Conservation (phyloP, 495 filamentous ascomycete species). For the Xylaria intraflava region DNA sequence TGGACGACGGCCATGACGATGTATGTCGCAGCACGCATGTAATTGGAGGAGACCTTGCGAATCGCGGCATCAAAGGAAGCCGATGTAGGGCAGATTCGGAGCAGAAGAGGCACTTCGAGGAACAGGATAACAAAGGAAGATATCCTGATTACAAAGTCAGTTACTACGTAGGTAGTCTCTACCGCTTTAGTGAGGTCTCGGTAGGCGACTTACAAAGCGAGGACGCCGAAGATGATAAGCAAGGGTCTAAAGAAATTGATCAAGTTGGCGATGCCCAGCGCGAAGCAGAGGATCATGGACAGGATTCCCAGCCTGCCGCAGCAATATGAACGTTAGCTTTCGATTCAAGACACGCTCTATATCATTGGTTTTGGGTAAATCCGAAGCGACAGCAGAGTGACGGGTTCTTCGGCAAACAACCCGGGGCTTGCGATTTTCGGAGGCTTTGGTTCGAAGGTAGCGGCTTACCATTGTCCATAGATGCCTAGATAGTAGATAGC, state of each 20-base stretch:
- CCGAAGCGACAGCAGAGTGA: background rate
- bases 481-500: conserved; percentile 59
- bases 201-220: conserved; percentile 67
- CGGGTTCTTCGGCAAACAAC: background rate
- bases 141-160: conserved; percentile 44
- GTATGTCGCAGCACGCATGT: conserved; percentile 94
- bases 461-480: conserved; percentile 95
- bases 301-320: conserved; percentile 78
- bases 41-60: conserved; percentile 87
- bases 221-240: conserved; percentile 66
- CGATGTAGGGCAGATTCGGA: conserved; percentile 97
- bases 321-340: conserved; percentile 1
- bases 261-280: conserved; percentile 88
- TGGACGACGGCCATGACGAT: conserved; percentile 70
- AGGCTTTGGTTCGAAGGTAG: background rate
- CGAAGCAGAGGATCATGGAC: conserved; percentile 91
- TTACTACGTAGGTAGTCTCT: too few relatives aligned
- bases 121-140: conserved; percentile 87
- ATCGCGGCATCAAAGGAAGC: conserved; percentile 82
- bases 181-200: too few relatives aligned
- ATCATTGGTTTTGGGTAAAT: background rate
- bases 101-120: conserved; percentile 90
- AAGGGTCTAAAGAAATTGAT: conserved; percentile 51
- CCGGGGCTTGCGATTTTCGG: background rate
- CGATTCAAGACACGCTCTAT: background rate